Evolutionary conservation across 352 stramenopile genomes (phyloP).

Genomic region (Thalassiosira hispida): DNA sequence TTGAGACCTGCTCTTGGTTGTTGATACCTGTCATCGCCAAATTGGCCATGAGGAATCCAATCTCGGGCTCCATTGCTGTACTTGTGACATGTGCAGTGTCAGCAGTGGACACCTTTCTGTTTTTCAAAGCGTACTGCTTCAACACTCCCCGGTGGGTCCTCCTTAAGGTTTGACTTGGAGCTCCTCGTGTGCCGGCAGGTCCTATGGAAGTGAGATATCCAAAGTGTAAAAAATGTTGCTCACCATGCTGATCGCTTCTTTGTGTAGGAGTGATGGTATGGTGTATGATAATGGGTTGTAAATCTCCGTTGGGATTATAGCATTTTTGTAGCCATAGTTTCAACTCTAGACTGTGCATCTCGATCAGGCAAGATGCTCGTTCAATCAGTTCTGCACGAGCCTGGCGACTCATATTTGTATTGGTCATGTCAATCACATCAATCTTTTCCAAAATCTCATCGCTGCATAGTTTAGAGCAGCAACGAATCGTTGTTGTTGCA

Average conservation of each 20-base stretch:
- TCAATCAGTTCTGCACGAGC: slow-evolving; percentile 19
- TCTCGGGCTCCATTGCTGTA: slow-evolving; percentile 60
- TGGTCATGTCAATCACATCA: slow-evolving; percentile 53
- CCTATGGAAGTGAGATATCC: slow-evolving; percentile 31
- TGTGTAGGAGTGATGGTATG: not conserved
- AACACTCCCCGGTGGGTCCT: slow-evolving; percentile 47
- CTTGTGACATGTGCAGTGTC: slow-evolving; percentile 10
- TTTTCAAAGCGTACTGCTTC: slow-evolving; percentile 51
- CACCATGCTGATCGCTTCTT: not conserved
- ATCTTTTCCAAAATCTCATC: slow-evolving; percentile 17
- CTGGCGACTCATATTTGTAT: slow-evolving; percentile 52
- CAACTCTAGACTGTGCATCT: slow-evolving; percentile 1
- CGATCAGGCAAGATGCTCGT: slow-evolving; percentile 17
- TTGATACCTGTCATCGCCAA: slow-evolving; percentile 29
- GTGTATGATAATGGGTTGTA: not conserved
- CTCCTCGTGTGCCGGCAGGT: slow-evolving; percentile 37
- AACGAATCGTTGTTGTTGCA: too few relatives aligned
- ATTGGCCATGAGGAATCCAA: slow-evolving; percentile 62
- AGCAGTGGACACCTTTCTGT: slow-evolving; percentile 6
- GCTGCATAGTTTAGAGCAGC: too few relatives aligned
- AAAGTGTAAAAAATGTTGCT: slow-evolving; percentile 26
- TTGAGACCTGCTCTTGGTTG: not conserved
- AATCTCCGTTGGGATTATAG: not conserved
- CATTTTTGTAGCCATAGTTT: not conserved
- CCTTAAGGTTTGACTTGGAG: slow-evolving; percentile 45